Evolutionary conservation across 2,329 filamentous ascomycete species (phyloP).

Genomic region (Akanthomyces uredinophilus): DNA sequence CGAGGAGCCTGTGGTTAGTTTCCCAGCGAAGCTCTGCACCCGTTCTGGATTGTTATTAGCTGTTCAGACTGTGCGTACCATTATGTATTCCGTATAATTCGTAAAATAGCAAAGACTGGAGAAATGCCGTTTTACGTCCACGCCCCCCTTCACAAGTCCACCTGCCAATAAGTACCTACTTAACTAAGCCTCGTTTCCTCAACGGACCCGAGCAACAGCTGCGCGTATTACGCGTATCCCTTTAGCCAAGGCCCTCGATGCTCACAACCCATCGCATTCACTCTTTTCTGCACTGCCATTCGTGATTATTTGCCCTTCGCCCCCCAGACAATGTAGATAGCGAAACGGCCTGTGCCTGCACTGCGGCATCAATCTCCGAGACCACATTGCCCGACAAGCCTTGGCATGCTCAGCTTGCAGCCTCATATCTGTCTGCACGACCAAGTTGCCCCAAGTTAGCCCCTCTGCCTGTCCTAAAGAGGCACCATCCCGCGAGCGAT

Average conservation of each 20-base stretch:
- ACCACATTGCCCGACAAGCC: neutral
- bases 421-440: neutral
- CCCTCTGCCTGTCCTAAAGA: neutral
- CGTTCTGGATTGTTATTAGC: no score
- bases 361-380: neutral
- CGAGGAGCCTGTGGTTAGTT: neutral
- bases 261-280: neutral
- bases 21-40: neutral
- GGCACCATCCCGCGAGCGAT: conserved; percentile 5
- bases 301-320: neutral
- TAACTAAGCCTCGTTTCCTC: neutral
- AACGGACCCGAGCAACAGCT: neutral
- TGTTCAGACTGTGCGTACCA: neutral
- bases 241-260: neutral
- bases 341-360: neutral
- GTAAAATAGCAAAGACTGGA: neutral
- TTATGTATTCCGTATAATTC: neutral
- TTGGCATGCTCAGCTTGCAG: neutral
- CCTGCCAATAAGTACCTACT: neutral
- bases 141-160: neutral
- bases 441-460: neutral
- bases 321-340: neutral
- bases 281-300: neutral
- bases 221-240: conserved; percentile 13
- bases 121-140: conserved; percentile 3